Percentiles rank a stretch among this genome's conserved stretches.
These are phyloP conservation scores for Sugiyamaella grinbergsii DNA, from an alignment of 1,139 yeast species.

Conservation along the genomic window DNA sequence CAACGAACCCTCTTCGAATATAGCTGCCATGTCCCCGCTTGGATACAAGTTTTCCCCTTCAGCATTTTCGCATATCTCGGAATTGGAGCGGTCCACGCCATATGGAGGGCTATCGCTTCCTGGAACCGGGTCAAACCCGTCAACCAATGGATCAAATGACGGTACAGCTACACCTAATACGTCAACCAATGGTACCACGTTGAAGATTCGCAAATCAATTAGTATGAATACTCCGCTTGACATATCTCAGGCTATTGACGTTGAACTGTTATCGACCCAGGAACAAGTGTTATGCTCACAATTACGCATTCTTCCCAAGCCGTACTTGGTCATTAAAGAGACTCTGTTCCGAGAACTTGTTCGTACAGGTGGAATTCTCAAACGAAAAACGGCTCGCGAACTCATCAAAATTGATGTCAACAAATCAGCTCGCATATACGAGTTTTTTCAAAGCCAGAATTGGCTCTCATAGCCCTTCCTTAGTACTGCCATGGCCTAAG, in stretches of 20 bases:
- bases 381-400: constrained; percentile 81
- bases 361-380: constrained; percentile 78
- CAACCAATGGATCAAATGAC: constrained; percentile 15
- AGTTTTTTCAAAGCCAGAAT: constrained; percentile 87
- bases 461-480: constrained; percentile 50
- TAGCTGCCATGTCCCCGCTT: constrained; percentile 6
- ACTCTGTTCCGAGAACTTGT: constrained; percentile 86
- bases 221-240: constrained; percentile 49
- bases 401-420: constrained; percentile 80
- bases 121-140: background rate
- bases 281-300: constrained; percentile 86
- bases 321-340: constrained; percentile 89
- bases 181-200: constrained; percentile 16
- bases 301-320: constrained; percentile 84
- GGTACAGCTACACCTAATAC: background rate
- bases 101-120: constrained; percentile 12
- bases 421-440: constrained; percentile 85
- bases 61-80: constrained; percentile 9
- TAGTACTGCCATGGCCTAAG: background rate
- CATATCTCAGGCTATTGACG: constrained; percentile 81
- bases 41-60: constrained; percentile 22
- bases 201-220: constrained; percentile 14
- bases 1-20: background rate
- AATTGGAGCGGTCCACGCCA: constrained; percentile 10
- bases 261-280: constrained; percentile 75